These are phyloP conservation scores for Leccinellum luteum DNA, from an alignment of 768 basidiomycete species.

Conservation along the genomic window DNA sequence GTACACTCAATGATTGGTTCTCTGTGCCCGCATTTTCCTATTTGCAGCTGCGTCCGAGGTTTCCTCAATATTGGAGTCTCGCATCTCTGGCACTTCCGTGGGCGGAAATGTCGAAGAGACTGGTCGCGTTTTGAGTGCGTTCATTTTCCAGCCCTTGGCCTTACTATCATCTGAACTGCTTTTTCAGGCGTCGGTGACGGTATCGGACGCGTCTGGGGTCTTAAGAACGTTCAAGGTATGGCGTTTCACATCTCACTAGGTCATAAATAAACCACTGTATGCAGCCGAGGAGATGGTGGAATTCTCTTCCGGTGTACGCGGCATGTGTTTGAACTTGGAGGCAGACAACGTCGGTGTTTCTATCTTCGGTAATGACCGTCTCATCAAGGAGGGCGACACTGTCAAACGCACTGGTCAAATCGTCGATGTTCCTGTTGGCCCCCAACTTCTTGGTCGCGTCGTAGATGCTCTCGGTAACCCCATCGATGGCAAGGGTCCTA, in stretches of 20 bases:
- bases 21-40: slow-evolving; percentile 11
- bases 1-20: slow-evolving; percentile 3
- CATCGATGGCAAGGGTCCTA: slow-evolving; percentile 99
- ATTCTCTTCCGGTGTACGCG: slow-evolving; percentile 99
- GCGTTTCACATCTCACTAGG: slow-evolving; percentile 1
- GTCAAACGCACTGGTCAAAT: slow-evolving; percentile 99
- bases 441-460: slow-evolving; percentile 95
- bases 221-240: slow-evolving; percentile 95
- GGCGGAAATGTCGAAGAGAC: slow-evolving; percentile 98
- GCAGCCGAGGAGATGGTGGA: slow-evolving; percentile 99
- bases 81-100: slow-evolving; percentile 89
- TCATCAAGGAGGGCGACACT: slow-evolving; percentile 99
- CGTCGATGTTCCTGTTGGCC: slow-evolving; percentile 99
- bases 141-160: neutral
- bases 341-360: slow-evolving; percentile 99
- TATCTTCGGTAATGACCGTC: slow-evolving; percentile 97
- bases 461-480: slow-evolving; percentile 99
- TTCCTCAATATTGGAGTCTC: slow-evolving; percentile 97
- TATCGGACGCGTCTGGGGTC: slow-evolving; percentile 99
- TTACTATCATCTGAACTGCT: slow-evolving; percentile 7
- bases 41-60: slow-evolving; percentile 93
- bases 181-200: slow-evolving; percentile 94
- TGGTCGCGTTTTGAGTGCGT: slow-evolving; percentile 95
- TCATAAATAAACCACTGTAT: slow-evolving; percentile 8
- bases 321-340: slow-evolving; percentile 99